A percentile compares a stretch with the other conserved stretches of the same genome.
Conservation (phyloP, 805 yeast genomes). For the Cyberlindnera japonica region DNA sequence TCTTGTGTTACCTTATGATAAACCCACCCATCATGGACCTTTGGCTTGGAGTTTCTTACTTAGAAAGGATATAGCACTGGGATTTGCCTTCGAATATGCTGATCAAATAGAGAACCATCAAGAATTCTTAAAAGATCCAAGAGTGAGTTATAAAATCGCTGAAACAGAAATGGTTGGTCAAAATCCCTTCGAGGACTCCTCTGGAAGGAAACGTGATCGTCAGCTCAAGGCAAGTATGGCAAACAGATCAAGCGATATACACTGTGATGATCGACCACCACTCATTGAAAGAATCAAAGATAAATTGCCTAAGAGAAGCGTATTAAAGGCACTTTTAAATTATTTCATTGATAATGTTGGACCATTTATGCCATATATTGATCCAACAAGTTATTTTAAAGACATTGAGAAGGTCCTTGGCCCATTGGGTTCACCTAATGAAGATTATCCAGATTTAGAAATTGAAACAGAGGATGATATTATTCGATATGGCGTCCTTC, state of each 20-base stretch:
- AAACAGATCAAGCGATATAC: background rate
- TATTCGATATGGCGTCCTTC: conserved; percentile 5
- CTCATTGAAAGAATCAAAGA: conserved; percentile 3
- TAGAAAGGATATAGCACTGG: conserved; percentile 9
- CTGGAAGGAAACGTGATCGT: conserved; percentile 4
- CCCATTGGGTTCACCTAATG: conserved; percentile 1
- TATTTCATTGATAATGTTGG: conserved; percentile 1
- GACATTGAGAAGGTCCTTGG: conserved; percentile 1
- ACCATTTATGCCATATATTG: conserved; percentile 4
- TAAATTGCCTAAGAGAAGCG: conserved; percentile 4
- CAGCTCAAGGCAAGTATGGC: conserved; percentile 1
- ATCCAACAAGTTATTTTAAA: background rate
- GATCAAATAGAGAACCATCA: background rate
- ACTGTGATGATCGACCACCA: background rate
- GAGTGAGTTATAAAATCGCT: background rate
- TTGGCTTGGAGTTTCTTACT: conserved; percentile 6
- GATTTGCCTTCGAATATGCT: conserved; percentile 7
- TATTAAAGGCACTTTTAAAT: background rate
- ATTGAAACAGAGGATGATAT: conserved; percentile 1
- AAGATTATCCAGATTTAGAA: conserved; percentile 1
- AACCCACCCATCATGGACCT: conserved; percentile 4
- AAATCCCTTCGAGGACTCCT: conserved; percentile 3
- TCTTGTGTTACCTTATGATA: conserved; percentile 1
- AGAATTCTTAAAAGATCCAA: background rate
- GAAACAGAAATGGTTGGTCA: conserved; percentile 1